Evolutionary conservation across 768 basidiomycete genomes (phyloP), one percentile per base, ranked within the genome.

Genomic region (Butyriboletus loyo): DNA sequence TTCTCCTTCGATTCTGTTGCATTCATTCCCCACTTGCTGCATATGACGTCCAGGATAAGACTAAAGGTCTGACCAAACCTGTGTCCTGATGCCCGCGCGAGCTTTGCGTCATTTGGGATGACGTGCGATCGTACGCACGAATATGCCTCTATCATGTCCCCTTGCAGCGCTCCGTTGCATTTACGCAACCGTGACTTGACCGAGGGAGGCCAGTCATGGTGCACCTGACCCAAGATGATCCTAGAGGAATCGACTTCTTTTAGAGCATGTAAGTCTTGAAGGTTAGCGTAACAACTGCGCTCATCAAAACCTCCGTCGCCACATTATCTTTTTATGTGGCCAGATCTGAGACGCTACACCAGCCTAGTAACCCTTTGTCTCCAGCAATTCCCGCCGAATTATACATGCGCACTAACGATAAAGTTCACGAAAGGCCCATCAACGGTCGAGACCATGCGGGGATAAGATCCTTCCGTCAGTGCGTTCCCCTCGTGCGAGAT

Each of bases 401-500:
- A 4, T 40, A 37, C 27, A 15, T 35, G 25, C 14, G 25, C 27
- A 2, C 34, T 25, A 15, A 11, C 9, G 30, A 35, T n/a, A 24
- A 24, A 7, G 30, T 22, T 32, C 1, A 11, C 31, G 6, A 24
- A 19, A 7, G 27, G 28, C 15, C n/a, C n/a, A 22, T 36, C 32
- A 44, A 37, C 21, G 13, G 9, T 11, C 14, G 22, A 38, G 46
- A 55, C 42, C 36, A 21, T 19, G 25, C 19, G 22, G 11, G 51
- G 61, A 49, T 51, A 55, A 56, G 53, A 53, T 56, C 61, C 61
- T 59, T 50, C 60, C 59, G 55, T 41, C 2, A 31, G 39, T 25
- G 34, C 42, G 48, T 30, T 24, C 42, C 38, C 7, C 32, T 34
- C 3, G 21, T 34, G 37, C 22, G 17, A 19, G 30, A 13, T 35